Base-by-base conservation (phyloP, 495 filamentous ascomycete genomes). In the Penicillium atrosanguineum region DNA sequence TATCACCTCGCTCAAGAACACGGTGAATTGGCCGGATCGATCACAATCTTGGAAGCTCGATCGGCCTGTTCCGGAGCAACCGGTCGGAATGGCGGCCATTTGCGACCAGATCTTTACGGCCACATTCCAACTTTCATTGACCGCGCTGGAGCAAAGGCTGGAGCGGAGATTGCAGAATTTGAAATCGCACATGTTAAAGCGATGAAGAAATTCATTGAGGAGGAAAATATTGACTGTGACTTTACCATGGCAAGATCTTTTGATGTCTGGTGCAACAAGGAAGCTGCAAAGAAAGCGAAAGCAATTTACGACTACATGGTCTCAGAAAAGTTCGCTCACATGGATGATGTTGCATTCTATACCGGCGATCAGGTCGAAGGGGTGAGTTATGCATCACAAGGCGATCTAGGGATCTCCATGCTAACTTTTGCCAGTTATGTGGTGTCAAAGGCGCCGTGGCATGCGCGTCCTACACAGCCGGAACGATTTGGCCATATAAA, bases 401-500 rank as follows among this genome's bases (percentile, higher is more conserved):
- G 7, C 7, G 28, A 31, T 1, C 7, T 8, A 31, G 7, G 11
- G 28, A 12, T 31, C 11, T 9, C 7, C 28, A 31, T 31, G 28
- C 21, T 55, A 16, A 56, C 41, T 11, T 9, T 18, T 11, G 18
- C 14, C 31, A 65, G 62, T 60, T 69, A 7, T 66, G 50, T 28
- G 67, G 67, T 14, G 61, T 72, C 44, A 69, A 72, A 26, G 65
- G 65, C 4, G 69, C 67, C 20, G 63, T 61, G 48, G 67, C 63
- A 16, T 69, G 61, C 41, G 63, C 63, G 14, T 62, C 56, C 14
- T 70, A 63, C 18, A 68, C 69, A 7, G 85, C 85, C 2, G 86
- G 83, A 0, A 87, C 82, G 45, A 41, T 90, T 37, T 83, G 78
- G 59, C 78, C 83, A 6, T 90, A 89, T 64, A 79, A 78, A 54